Base-by-base conservation (phyloP, 176 grass and related monocot species). In the Chloris gayana region DNA sequence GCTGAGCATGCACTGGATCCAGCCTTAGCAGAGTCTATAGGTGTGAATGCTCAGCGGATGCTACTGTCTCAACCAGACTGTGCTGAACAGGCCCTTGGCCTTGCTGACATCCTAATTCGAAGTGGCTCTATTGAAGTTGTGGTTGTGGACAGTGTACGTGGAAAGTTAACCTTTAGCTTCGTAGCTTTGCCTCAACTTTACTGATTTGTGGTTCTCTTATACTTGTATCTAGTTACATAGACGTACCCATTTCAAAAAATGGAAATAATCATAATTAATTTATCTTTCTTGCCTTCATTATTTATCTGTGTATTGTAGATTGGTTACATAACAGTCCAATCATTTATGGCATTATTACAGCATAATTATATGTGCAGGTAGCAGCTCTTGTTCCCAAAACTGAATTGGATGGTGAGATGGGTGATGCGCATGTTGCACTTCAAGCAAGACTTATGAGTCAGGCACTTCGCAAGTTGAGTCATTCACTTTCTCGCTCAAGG, bases 121-220 rank as follows among this genome's bases (percentile, higher is more conserved):
- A 94, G 91, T 78, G 88, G 91, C 66, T 94, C 91, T 81, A 53
- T 94, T 86, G 91, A 94, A 84, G 91, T 94, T 62, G 91, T 94
- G 50, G 91, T 94, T 80, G 88, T 94, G 72, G 91, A 94, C 75
- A 94, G 91, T 88, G 91, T 94, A 94, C 68, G 88, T 77, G 41
- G 72, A 69, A 76, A 44, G 73, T 58, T 84, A 84, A 70, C 67
- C 65, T 69, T 58, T n/a, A n/a, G 34, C 65, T 70, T 10, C 44
- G 35, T 14, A 31, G 32, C n/a, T 59, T 42, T 57, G 49, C 49
- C 1, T 42, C 10, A 58, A 58, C 15, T 26, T 24, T 68, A 64
- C 33, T 30, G 35, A 32, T 14, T 51, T 19, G 24, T 57, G 64
- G 33, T 4, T 0, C 18, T 31, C 34, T 17, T 39, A 32, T 68